A percentile compares a stretch with the other conserved stretches of the same genome.
These are phyloP conservation scores for Volvox reticuliferus DNA, from an alignment of 139 green algal species.

Conservation along the genomic window DNA sequence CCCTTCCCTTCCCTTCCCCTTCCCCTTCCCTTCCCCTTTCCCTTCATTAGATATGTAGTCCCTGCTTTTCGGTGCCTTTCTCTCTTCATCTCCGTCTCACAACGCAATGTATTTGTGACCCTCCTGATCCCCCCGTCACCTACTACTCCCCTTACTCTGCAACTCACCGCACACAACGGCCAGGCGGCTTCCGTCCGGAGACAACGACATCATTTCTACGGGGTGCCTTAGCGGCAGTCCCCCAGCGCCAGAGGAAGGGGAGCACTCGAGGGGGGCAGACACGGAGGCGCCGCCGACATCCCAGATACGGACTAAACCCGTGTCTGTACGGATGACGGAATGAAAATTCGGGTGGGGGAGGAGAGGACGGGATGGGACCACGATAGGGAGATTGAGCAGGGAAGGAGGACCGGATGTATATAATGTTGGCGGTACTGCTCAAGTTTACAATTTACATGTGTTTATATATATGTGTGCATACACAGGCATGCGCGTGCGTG, in stretches of 20 bases:
- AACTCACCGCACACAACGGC: conserved; percentile 31
- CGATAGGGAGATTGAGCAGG: neutral
- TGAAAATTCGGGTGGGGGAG: neutral
- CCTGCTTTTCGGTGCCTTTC: too few species aligned
- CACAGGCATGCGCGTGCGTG: too few species aligned
- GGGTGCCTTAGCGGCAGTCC: conserved; percentile 4
- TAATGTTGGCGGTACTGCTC: too few species aligned
- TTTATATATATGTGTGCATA: too few species aligned
- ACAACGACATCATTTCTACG: conserved; percentile 14
- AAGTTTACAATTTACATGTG: too few species aligned
- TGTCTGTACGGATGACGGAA: neutral
- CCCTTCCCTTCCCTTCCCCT: too few species aligned
- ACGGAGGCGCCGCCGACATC: neutral
- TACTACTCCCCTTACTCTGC: neutral
- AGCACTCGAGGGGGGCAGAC: neutral
- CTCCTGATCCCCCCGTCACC: neutral
- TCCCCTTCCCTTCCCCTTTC: too few species aligned
- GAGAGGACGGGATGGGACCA: neutral
- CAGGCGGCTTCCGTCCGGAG: conserved; percentile 25
- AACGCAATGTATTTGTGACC: too few species aligned
- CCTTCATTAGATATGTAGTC: too few species aligned
- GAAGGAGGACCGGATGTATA: neutral
- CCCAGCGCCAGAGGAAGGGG: conserved; percentile 1
- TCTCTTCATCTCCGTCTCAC: neutral
- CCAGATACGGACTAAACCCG: conserved; percentile 17